A percentile compares a stretch with the other conserved stretches of the same genome.
phyloP scores from a whole-genome alignment of 164 flowering plant genomes.

The Cinnamomum chago region DNA sequence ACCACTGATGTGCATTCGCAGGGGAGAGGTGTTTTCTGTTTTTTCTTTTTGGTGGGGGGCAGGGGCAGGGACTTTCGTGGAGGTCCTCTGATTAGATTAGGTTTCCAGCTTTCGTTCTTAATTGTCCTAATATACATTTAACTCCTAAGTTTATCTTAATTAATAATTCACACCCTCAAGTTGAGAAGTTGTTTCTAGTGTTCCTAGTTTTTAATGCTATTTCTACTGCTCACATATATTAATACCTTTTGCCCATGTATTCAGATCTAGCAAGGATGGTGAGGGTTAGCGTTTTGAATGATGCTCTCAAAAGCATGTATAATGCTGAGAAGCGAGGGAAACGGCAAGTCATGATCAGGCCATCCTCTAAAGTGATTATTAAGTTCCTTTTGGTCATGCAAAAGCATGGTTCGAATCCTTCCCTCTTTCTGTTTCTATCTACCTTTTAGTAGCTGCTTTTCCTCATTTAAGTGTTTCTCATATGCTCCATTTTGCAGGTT shows the following conservation, averaged over 20 bases:
- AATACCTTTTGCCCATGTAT: neutral
- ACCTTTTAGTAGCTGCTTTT: neutral
- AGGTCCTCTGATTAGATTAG: too few species aligned
- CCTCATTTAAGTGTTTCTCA: neutral
- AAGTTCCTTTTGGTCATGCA: conserved; percentile 33
- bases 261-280: conserved; percentile 8
- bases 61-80: too few species aligned
- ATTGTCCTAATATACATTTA: too few species aligned
- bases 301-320: conserved; percentile 39
- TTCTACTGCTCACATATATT: neutral
- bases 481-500: conserved; percentile 11
- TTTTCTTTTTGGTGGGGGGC: too few species aligned
- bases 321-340: conserved; percentile 38
- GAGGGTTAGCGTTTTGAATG: conserved; percentile 27
- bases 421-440: too few species aligned
- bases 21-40: too few species aligned
- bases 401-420: conserved; percentile 24
- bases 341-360: conserved; percentile 35
- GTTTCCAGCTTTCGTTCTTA: too few species aligned
- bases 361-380: conserved; percentile 29
- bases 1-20: too few species aligned
- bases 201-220: neutral
- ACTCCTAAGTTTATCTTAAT: too few species aligned
- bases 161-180: too few species aligned
- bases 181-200: too few species aligned